These are phyloP conservation scores for Fusarium bulbicola DNA, from an alignment of 2,329 filamentous ascomycete species.

Conservation along the genomic window DNA sequence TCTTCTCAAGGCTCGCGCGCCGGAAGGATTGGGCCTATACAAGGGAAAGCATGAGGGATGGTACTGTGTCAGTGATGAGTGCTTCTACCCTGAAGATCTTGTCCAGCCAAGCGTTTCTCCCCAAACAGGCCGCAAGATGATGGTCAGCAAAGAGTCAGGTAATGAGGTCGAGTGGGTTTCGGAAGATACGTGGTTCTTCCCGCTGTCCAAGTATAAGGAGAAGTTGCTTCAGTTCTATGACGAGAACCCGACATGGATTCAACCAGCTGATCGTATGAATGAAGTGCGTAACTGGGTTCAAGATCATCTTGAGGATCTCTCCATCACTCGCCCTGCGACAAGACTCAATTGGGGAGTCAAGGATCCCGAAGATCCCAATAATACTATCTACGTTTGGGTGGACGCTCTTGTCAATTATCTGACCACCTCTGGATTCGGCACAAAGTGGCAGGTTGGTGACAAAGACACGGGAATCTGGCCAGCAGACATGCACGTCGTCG, in stretches of 20 bases:
- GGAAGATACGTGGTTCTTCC: slow-evolving; percentile 95
- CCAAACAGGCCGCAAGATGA: slow-evolving; percentile 81
- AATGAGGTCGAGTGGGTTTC: slow-evolving; percentile 95
- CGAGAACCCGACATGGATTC: slow-evolving; percentile 80
- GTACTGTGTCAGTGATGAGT: slow-evolving; percentile 97
- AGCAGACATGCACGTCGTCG: slow-evolving; percentile 89
- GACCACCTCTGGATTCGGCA: slow-evolving; percentile 80
- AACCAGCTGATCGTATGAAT: slow-evolving; percentile 76
- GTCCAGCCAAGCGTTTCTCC: slow-evolving; percentile 81
- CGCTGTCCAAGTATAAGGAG: slow-evolving; percentile 84
- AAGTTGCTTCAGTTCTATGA: slow-evolving; percentile 81
- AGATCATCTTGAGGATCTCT: slow-evolving; percentile 84
- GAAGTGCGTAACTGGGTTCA: slow-evolving; percentile 81
- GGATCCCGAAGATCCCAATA: slow-evolving; percentile 82
- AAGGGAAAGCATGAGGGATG: slow-evolving; percentile 88
- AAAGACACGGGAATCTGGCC: slow-evolving; percentile 80
- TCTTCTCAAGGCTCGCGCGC: slow-evolving; percentile 65
- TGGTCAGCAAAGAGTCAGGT: slow-evolving; percentile 86
- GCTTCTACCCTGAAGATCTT: slow-evolving; percentile 84
- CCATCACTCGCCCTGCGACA: slow-evolving; percentile 82
- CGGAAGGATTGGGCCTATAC: slow-evolving; percentile 80
- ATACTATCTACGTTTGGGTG: slow-evolving; percentile 98
- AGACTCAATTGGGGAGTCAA: slow-evolving; percentile 88
- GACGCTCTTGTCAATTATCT: slow-evolving; percentile 96
- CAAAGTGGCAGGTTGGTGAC: slow-evolving; percentile 69